Base-by-base conservation (phyloP, 1,139 yeast genomes). In the Magnusiomyces fungicola region DNA sequence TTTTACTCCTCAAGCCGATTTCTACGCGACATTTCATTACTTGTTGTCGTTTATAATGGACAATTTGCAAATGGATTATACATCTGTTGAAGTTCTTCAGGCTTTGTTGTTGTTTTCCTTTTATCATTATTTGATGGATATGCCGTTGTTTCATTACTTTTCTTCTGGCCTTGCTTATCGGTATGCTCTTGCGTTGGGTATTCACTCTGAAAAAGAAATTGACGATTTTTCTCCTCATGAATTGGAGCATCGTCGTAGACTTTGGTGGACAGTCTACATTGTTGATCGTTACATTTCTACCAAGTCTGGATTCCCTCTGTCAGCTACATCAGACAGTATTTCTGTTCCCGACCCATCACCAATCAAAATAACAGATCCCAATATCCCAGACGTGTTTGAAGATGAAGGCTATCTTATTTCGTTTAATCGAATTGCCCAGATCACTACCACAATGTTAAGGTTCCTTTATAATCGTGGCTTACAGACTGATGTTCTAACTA, bases 211-310 rank as follows among this genome's bases (percentile, higher is more conserved):
- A 42, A 52, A 56, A 3, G 53, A 41, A 7, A 53, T 52, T 34
- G 51, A 50, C 3, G 32, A 50, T 2, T 30, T 58, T 9, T 45
- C 50, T 4, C 48, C 48, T 7, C 47, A 52, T 21, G 61, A 58
- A 40, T 49, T 57, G n/a, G 96, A 87, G 58, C 95, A 87, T 63
- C 70, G 94, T 56, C 72, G 95, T 61, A 70, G 96, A 57, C 68
- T 87, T 21, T 87, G 95, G 92, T 87, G 96, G 96, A 85, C 95
- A 0, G 90, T 86, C 10, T 86, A 85, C 65, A 85, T 85, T 86
- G 83, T 83, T 61, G 96, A 87, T 67, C 68, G 95, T 63, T 86
- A 86, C 88, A 68, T 86, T 43, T 81, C 89, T 19, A 83, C 94
- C 12, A 87, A 87, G 60, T 90, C 92, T 1, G 96, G 96, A 0